These are phyloP conservation scores for Cyclotella sp. DNA, from an alignment of 108 stramenopile genomes.

Conservation along the genomic window DNA sequence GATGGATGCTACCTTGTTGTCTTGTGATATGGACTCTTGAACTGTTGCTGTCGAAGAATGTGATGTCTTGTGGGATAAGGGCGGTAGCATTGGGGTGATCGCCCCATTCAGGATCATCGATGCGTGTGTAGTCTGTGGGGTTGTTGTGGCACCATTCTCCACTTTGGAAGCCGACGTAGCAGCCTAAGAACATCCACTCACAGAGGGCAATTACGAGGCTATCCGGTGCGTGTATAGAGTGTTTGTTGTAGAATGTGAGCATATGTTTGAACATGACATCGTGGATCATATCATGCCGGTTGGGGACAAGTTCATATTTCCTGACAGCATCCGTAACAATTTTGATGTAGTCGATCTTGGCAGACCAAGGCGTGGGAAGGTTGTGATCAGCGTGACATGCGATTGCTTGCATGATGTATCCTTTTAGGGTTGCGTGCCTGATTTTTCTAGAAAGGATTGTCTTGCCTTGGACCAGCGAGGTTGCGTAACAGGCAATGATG, in stretches of 20 bases:
- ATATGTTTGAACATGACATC: constrained; percentile 14
- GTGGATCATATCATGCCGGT: constrained; percentile 16
- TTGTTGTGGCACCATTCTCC: constrained; percentile 16
- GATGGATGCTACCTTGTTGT: background rate
- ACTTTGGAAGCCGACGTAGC: constrained; percentile 5
- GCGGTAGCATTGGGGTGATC: background rate
- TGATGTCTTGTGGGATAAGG: background rate
- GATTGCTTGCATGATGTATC: constrained; percentile 7
- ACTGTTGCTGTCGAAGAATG: background rate
- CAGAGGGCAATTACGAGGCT: background rate
- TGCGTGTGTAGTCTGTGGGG: background rate
- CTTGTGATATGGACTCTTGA: too few species aligned
- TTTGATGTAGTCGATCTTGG: background rate
- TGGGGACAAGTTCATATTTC: constrained; percentile 5
- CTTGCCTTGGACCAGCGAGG: constrained; percentile 3
- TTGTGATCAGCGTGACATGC: background rate
- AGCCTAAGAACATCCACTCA: constrained; percentile 20
- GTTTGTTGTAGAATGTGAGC: background rate
- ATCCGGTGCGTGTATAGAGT: background rate
- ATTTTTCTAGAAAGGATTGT: background rate
- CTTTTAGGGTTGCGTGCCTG: background rate
- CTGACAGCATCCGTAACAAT: background rate
- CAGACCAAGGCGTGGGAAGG: background rate
- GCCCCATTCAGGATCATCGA: background rate
- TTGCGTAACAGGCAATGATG: constrained; percentile 19